Evolutionary conservation across 257 asterid species (phyloP).

Genomic region (Primulina huaijiensis): DNA sequence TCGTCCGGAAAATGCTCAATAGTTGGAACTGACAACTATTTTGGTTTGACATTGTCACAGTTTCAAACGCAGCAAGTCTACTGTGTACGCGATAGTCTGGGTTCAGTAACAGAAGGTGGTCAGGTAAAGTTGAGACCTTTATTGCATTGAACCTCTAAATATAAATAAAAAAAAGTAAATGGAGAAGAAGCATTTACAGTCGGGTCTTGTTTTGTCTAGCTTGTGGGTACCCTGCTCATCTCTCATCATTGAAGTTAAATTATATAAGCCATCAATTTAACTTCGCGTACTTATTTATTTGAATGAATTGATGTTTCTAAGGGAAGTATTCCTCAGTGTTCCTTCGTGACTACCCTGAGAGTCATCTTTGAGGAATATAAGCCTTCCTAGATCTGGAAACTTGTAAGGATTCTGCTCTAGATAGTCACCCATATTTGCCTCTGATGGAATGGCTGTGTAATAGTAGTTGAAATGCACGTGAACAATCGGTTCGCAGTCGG

Average conservation of each 20-base stretch:
- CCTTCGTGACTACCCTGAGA: no score
- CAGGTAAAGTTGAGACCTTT: conserved; percentile 46
- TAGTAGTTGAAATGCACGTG: background rate
- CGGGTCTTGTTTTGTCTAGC: background rate
- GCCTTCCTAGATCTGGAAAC: background rate
- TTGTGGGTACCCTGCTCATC: background rate
- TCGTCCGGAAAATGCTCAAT: background rate
- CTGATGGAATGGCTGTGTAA: background rate
- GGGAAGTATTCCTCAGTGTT: background rate
- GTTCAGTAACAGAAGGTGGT: conserved; percentile 83
- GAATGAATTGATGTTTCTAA: background rate
- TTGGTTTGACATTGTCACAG: conserved; percentile 40
- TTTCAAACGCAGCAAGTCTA: conserved; percentile 94
- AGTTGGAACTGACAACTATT: conserved; percentile 19
- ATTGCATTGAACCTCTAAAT: background rate
- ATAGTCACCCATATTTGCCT: background rate
- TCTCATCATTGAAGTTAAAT: background rate
- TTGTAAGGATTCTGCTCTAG: background rate
- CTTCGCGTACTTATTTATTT: background rate
- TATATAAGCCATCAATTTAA: background rate
- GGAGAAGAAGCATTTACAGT: background rate
- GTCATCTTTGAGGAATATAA: no score
- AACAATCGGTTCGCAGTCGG: background rate
- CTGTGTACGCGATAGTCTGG: conserved; percentile 79
- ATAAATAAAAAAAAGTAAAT: background rate